Evolutionary conservation across 2,329 filamentous ascomycete species (phyloP), one percentile per base, ranked within the genome.

Genomic region (Onygena corvina): DNA sequence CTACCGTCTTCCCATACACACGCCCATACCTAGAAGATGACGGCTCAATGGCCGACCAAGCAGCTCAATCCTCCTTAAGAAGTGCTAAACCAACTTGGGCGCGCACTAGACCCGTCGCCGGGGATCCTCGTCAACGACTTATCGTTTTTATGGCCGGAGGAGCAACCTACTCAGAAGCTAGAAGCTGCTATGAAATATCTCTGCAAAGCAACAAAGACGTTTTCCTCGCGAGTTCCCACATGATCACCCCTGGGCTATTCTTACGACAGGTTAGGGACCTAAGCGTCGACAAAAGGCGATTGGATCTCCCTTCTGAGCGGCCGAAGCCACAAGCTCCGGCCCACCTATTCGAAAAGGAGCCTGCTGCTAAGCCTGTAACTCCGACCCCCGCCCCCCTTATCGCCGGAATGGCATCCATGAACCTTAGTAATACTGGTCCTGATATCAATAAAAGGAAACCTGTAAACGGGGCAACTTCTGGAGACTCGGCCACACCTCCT

Each of bases 51-150:
- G 65, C 67, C 12, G 80, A 73, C 35, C 70, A 83, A 57, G 72
- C 70, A 30, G 67, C 71, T 1, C 74, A 85, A 56, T 79, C 84
- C 9, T 96, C 90, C 11, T 76, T 98, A 20, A 84, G 92, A 51
- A 86, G 86, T 7, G 88, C 88, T 12, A 93, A 94, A 60, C 92
- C 90, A 1, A 94, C 89, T 35, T 98, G 92, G 92, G 92, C 92
- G 1, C 86, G 86, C 48, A 83, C 85, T 7, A 81, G 87, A 36
- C 76, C 83, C 40, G 77, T 80, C 23, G 81, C 72, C 52, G 79
- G 74, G 52, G 90, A 96, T 63, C 93, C 89, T 56, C 80, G 84
- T 48, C 92, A 98, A 64, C 81, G 92, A 47, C 76, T 96, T 48
- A 85, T 98, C 52, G 82, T 96, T 12, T 96, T 94, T 64, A 83